Base-by-base conservation (phyloP, 768 basidiomycete species). In the Cytidiella melzeri region DNA sequence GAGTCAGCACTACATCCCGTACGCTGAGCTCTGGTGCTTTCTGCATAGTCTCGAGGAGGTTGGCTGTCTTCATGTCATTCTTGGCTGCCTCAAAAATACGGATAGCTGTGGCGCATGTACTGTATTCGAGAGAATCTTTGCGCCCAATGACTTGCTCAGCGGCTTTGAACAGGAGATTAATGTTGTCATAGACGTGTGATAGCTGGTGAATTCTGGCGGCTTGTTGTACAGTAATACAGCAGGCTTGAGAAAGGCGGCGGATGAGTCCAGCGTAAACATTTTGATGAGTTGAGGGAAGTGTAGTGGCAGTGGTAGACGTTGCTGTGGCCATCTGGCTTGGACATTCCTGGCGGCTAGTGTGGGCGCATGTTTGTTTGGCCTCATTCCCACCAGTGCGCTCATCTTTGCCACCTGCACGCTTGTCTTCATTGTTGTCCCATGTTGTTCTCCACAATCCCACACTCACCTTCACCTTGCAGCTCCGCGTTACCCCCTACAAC, bases 131-230 rank as follows among this genome's bases (percentile, higher is more conserved):
- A 1, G 68, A 39, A 53, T 66, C 65, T 60, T 52, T 62, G 5
- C 60, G 57, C 1, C 67, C 68, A 6, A 71, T 43, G 3, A 65
- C 50, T 46, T 71, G 68, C 48, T 71, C 67, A 0, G 66, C 60
- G 18, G 41, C 53, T 6, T 53, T 51, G 26, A 59, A 55, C 2
- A 61, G 38, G 43, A 68, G 52, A 43, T 73, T 73, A 19, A 71
- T 67, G 41, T 73, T 73, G 52, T 73, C 69, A 47, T 71, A 71
- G 10, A 64, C 57, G 19, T 39, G 34, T 0, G 28, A 50, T 44
- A 51, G 61, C 0, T 59, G 44, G 1, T 57, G 55, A 0, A 52
- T 56, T 12, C 57, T 34, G 0, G 65, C 68, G 27, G 67, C 24
- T 5, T n/a, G 10, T 1, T 57, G 55, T 3, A 62, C 52, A 20